These are phyloP conservation scores for Xanthoparmelia taractica DNA, from an alignment of 495 filamentous ascomycete genomes.

Conservation along the genomic window DNA sequence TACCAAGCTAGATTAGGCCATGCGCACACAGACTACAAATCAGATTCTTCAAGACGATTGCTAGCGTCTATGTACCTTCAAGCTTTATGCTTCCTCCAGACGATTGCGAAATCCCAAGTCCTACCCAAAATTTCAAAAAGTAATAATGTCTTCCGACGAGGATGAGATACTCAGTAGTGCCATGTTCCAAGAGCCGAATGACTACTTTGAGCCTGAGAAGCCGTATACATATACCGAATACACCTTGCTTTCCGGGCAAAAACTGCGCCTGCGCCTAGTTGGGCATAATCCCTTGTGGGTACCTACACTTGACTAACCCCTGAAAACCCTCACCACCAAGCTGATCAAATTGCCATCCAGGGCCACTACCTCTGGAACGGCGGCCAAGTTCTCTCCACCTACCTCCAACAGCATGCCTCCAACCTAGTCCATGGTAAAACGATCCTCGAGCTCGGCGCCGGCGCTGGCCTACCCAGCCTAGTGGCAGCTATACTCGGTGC, in stretches of 20 bases:
- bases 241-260: constrained; percentile 56
- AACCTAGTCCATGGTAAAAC: constrained; percentile 51
- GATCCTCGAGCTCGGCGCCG: constrained; percentile 84
- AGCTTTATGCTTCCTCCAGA: background rate
- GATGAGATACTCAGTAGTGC: constrained; percentile 38
- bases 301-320: constrained; percentile 27
- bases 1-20: constrained; percentile 11
- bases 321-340: background rate
- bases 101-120: background rate
- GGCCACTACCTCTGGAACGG: constrained; percentile 92
- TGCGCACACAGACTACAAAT: background rate
- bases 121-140: background rate
- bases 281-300: constrained; percentile 86
- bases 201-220: constrained; percentile 65
- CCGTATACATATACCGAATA: constrained; percentile 61
- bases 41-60: background rate
- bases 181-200: constrained; percentile 71
- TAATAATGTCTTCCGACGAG: constrained; percentile 28
- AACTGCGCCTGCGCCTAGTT: constrained; percentile 69
- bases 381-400: constrained; percentile 60
- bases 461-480: constrained; percentile 75
- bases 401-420: constrained; percentile 59
- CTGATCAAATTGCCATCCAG: constrained; percentile 31
- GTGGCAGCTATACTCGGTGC: constrained; percentile 68
- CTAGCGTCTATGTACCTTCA: background rate